Evolutionary conservation across 257 asterid species (phyloP), one percentile per base, ranked within the genome.

Genomic region (Lithospermum erythrorhizon): DNA sequence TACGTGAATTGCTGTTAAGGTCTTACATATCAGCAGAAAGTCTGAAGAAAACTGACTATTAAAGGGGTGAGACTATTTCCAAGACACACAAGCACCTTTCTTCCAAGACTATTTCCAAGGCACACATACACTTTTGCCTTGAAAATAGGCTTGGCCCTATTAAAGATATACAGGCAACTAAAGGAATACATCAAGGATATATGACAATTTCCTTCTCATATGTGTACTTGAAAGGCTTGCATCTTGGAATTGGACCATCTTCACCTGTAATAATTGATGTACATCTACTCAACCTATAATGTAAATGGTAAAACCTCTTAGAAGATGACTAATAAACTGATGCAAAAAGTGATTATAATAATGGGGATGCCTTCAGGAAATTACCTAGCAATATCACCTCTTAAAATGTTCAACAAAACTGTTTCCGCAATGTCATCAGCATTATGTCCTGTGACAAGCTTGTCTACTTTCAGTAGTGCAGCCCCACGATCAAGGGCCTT

Each of bases 401-500:
- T 83, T 69, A 93, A 73, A 70, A 93, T 88, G 81, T 93, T 93
- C 64, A 93, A 74, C 68, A 93, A 94, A 65, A 93, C 95, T 16
- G 98, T 93, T 78, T 93, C 98, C 69, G 97, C 98, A 54, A 93
- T 93, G 71, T 91, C 98, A 53, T 91, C 98, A 4, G 98, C 98
- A 66, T 93, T 93, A 79, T 93, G 98, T 47, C 98, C 98, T 0
- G 98, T 93, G 47, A 89, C 97, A 29, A 93, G 75, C 84, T 93
- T 93, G 78, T 93, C 98, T 60, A 93, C 98, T 75, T 84, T 84
- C 81, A 93, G 69, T 76, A 93, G 75, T 11, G 95, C 78, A 77
- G 98, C 94, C 70, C 98, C 98, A 59, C 98, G 95, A 69, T 93
- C 98, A 57, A 93, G 98, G 58, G 98, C 98, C 98, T 91, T 73